Percentiles rank a stretch among this genome's conserved stretches.
These are phyloP conservation scores for Verruconis gallopava DNA, from an alignment of 2,329 filamentous ascomycete species.

Conservation along the genomic window DNA sequence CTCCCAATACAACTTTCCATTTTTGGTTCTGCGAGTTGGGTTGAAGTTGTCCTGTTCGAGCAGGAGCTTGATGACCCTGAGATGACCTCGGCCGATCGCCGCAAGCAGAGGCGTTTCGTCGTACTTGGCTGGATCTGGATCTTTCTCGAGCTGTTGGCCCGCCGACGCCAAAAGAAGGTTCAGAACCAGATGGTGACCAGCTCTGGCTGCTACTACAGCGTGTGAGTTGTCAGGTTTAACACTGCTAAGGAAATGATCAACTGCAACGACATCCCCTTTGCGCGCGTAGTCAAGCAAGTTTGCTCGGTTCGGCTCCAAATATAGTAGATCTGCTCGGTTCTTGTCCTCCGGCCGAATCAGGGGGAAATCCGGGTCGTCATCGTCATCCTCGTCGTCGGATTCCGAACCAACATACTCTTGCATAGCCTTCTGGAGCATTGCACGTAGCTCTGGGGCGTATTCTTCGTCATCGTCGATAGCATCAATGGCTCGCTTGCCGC, in stretches of 20 bases:
- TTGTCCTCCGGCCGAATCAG: slow-evolving; percentile 17
- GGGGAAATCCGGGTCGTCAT: slow-evolving; percentile 14
- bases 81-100: slow-evolving; percentile 78
- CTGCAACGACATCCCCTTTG: slow-evolving; percentile 35
- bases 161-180: slow-evolving; percentile 49
- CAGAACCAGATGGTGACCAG: slow-evolving; percentile 78
- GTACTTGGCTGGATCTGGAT: slow-evolving; percentile 59
- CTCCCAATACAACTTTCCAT: slow-evolving; percentile 74
- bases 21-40: slow-evolving; percentile 59
- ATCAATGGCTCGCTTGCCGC: slow-evolving; percentile 83
- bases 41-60: slow-evolving; percentile 70
- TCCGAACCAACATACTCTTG: slow-evolving; percentile 26
- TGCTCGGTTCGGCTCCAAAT: slow-evolving; percentile 36
- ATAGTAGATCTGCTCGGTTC: slow-evolving; percentile 31
- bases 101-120: slow-evolving; percentile 87
- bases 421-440: slow-evolving; percentile 52
- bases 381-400: slow-evolving; percentile 40
- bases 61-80: slow-evolving; percentile 71
- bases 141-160: slow-evolving; percentile 22
- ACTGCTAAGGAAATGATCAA: slow-evolving; percentile 35
- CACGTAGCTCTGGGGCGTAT: slow-evolving; percentile 67
- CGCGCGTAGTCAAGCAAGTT: slow-evolving; percentile 35
- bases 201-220: slow-evolving; percentile 80
- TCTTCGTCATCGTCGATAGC: slow-evolving; percentile 63
- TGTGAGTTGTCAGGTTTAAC: slow-evolving; percentile 64